Evolutionary conservation across 2,329 filamentous ascomycete genomes (phyloP).

Genomic region (Pseudogymnoascus sp.): DNA sequence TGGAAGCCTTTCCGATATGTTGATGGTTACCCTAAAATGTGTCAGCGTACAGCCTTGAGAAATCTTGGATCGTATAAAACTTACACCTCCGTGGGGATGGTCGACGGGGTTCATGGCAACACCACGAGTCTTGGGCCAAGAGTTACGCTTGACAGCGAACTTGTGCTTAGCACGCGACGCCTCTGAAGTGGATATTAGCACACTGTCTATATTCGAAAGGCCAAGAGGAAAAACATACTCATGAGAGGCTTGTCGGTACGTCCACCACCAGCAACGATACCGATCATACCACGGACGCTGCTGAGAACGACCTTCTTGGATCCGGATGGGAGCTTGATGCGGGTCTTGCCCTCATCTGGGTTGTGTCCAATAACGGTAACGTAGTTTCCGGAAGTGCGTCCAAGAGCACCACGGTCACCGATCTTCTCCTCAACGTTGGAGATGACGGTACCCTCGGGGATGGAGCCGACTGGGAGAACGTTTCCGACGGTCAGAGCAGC

Average conservation of each 20-base stretch:
- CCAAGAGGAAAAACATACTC: constrained; percentile 49
- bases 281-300: constrained; percentile 93
- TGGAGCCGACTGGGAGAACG: constrained; percentile 85
- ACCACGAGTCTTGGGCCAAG: constrained; percentile 99
- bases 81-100: constrained; percentile 90
- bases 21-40: constrained; percentile 97
- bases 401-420: constrained; percentile 92
- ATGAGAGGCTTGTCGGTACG: constrained; percentile 99
- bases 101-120: constrained; percentile 99
- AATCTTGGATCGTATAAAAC: constrained; percentile 27
- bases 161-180: constrained; percentile 99
- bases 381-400: constrained; percentile 98
- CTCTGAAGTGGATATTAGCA: constrained; percentile 56
- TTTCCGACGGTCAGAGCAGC: constrained; percentile 95
- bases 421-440: constrained; percentile 99
- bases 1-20: constrained; percentile 99
- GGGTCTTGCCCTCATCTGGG: constrained; percentile 98
- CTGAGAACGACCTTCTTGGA: constrained; percentile 98
- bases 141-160: constrained; percentile 99
- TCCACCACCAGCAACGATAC: constrained; percentile 98
- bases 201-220: constrained; percentile 1
- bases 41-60: constrained; percentile 79
- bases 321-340: constrained; percentile 97
- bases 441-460: constrained; percentile 98
- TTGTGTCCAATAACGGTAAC: constrained; percentile 97